A percentile compares a stretch with the other conserved stretches of the same genome.
Evolutionary conservation across 805 yeast species (phyloP).

Genomic region (Cyberlindnera xishuangbannaensis): DNA sequence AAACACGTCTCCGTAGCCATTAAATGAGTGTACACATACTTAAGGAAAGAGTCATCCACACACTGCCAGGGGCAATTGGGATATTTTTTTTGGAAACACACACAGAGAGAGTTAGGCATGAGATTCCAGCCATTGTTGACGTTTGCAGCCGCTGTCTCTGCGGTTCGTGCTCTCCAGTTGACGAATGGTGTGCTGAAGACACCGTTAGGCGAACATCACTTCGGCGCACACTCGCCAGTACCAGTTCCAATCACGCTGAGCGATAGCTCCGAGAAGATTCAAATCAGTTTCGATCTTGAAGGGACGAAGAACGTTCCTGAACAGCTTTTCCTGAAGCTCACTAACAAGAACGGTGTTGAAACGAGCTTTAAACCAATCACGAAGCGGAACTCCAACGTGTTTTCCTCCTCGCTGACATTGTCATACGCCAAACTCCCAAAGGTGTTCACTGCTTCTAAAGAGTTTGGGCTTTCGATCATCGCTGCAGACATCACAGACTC

Average conservation of each 20-base stretch:
- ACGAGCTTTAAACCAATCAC: constrained; percentile 22
- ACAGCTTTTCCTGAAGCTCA: constrained; percentile 19
- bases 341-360: constrained; percentile 20
- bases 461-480: constrained; percentile 15
- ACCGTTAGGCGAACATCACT: constrained; percentile 10
- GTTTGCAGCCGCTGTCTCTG: constrained; percentile 8
- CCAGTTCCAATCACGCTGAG: constrained; percentile 13
- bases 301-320: constrained; percentile 20
- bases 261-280: constrained; percentile 12
- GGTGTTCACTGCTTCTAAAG: constrained; percentile 15
- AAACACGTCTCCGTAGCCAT: too few relatives aligned
- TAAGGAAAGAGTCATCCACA: too few relatives aligned
- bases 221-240: constrained; percentile 8
- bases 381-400: constrained; percentile 7
- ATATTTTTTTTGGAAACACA: too few relatives aligned
- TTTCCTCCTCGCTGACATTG: constrained; percentile 12
- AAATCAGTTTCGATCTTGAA: constrained; percentile 17
- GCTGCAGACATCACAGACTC: constrained; percentile 13
- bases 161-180: constrained; percentile 16
- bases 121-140: constrained; percentile 13
- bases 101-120: too few relatives aligned
- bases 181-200: constrained; percentile 15
- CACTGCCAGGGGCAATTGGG: too few relatives aligned
- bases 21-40: too few relatives aligned
- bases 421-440: constrained; percentile 21